phyloP scores from a whole-genome alignment of 805 yeast species.

The Gaillardinia entomophila region DNA sequence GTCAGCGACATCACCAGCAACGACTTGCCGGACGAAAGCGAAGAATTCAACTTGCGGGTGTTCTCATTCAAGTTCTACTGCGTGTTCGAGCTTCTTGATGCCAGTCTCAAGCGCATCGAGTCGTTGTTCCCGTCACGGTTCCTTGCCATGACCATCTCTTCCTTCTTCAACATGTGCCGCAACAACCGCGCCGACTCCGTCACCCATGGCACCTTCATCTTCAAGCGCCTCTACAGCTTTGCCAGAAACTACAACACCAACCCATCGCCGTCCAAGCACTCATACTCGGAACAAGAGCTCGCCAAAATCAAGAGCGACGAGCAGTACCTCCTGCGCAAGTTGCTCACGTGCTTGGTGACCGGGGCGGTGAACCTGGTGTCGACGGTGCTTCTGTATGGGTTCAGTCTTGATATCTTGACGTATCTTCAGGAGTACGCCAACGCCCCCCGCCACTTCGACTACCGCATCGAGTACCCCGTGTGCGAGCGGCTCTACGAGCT shows the following conservation, averaged over 20 bases:
- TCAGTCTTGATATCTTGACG: conserved; percentile 16
- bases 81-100: conserved; percentile 57
- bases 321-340: conserved; percentile 53
- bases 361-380: conserved; percentile 39
- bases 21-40: conserved; percentile 4
- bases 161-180: conserved; percentile 49
- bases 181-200: conserved; percentile 14
- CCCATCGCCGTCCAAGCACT: conserved; percentile 40
- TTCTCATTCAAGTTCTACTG: conserved; percentile 59
- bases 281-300: conserved; percentile 33
- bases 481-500: conserved; percentile 30
- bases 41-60: conserved; percentile 11
- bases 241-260: conserved; percentile 41
- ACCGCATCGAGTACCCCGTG: conserved; percentile 12
- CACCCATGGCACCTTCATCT: conserved; percentile 32
- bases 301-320: conserved; percentile 47
- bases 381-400: conserved; percentile 11
- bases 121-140: conserved; percentile 79
- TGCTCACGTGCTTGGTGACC: conserved; percentile 60
- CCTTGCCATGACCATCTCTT: conserved; percentile 59
- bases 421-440: conserved; percentile 13
- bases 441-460: conserved; percentile 11
- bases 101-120: conserved; percentile 53
- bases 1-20: conserved; percentile 33
- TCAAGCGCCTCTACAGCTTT: conserved; percentile 61